Percentiles rank a stretch among this genome's conserved stretches.
phyloP scores from a whole-genome alignment of 768 basidiomycete genomes.

The Naganishia vishniacii region DNA sequence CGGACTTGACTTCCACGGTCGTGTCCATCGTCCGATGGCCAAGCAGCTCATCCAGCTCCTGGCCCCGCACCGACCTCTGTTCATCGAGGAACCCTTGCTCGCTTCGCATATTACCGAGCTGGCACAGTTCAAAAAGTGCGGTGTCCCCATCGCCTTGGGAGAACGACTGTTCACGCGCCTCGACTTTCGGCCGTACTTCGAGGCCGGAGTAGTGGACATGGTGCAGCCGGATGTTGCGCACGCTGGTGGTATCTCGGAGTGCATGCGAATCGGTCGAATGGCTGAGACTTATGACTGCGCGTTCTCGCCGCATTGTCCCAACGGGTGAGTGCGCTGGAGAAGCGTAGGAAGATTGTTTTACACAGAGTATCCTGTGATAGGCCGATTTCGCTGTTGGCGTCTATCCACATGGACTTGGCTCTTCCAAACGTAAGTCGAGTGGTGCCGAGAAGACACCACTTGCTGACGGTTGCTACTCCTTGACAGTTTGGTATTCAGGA shows the following conservation, averaged over 20 bases:
- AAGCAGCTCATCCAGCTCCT: slow-evolving; percentile 44
- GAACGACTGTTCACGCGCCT: slow-evolving; percentile 42
- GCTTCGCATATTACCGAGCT: slow-evolving; percentile 44
- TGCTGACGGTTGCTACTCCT: slow-evolving; percentile 41
- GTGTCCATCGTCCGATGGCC: slow-evolving; percentile 46
- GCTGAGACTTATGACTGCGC: slow-evolving; percentile 61
- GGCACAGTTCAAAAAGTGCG: slow-evolving; percentile 43
- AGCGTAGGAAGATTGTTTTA: neutral
- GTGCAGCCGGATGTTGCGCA: slow-evolving; percentile 44
- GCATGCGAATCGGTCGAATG: slow-evolving; percentile 44
- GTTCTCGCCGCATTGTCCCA: slow-evolving; percentile 64
- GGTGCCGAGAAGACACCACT: slow-evolving; percentile 57
- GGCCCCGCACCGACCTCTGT: slow-evolving; percentile 45
- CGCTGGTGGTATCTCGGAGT: slow-evolving; percentile 46
- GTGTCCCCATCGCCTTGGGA: slow-evolving; percentile 45
- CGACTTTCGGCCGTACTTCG: slow-evolving; percentile 45
- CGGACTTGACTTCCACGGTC: slow-evolving; percentile 48
- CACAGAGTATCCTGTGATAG: neutral
- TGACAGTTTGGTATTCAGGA: slow-evolving; percentile 27
- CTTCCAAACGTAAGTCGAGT: slow-evolving; percentile 62
- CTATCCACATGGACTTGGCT: slow-evolving; percentile 16
- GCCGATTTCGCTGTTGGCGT: slow-evolving; percentile 22
- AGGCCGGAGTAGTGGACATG: slow-evolving; percentile 44
- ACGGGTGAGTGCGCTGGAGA: slow-evolving; percentile 28
- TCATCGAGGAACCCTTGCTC: slow-evolving; percentile 46